phyloP scores from a whole-genome alignment of 768 basidiomycete species.

The Agaricus subrufescens region DNA sequence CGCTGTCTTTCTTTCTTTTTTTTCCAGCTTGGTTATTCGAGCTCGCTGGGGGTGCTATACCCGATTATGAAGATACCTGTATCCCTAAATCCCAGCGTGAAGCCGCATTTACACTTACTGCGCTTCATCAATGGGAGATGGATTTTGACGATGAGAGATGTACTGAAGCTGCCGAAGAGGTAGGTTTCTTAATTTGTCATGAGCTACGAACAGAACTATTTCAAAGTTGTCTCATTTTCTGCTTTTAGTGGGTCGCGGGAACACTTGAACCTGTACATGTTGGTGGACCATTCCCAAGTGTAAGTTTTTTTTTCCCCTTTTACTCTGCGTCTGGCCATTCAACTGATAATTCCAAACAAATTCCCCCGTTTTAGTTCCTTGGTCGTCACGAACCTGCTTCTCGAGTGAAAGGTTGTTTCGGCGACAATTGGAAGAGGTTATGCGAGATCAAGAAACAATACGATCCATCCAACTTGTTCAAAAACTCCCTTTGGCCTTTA shows the following conservation, averaged over 20 bases:
- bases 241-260: slow-evolving; percentile 67
- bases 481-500: slow-evolving; percentile 78
- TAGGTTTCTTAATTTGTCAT: slow-evolving; percentile 23
- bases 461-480: slow-evolving; percentile 75
- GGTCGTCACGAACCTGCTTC: slow-evolving; percentile 63
- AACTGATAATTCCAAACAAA: neutral
- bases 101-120: slow-evolving; percentile 80
- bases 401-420: slow-evolving; percentile 64
- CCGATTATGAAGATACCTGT: slow-evolving; percentile 69
- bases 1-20: too few species aligned
- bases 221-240: slow-evolving; percentile 10
- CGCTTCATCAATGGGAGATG: slow-evolving; percentile 92
- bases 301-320: slow-evolving; percentile 32
- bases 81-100: slow-evolving; percentile 76
- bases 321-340: neutral
- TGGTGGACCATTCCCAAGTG: slow-evolving; percentile 83
- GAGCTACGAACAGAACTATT: neutral
- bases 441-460: slow-evolving; percentile 67
- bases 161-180: slow-evolving; percentile 77
- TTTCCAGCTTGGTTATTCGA: slow-evolving; percentile 88
- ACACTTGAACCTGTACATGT: slow-evolving; percentile 67
- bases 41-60: slow-evolving; percentile 76
- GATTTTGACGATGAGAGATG: slow-evolving; percentile 78
- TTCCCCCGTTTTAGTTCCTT: slow-evolving; percentile 49
- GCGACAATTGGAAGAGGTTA: slow-evolving; percentile 70